Evolutionary conservation across 108 stramenopile species (phyloP), one percentile per base, ranked within the genome.

Genomic region (Fragilariopsis cylindrus): DNA sequence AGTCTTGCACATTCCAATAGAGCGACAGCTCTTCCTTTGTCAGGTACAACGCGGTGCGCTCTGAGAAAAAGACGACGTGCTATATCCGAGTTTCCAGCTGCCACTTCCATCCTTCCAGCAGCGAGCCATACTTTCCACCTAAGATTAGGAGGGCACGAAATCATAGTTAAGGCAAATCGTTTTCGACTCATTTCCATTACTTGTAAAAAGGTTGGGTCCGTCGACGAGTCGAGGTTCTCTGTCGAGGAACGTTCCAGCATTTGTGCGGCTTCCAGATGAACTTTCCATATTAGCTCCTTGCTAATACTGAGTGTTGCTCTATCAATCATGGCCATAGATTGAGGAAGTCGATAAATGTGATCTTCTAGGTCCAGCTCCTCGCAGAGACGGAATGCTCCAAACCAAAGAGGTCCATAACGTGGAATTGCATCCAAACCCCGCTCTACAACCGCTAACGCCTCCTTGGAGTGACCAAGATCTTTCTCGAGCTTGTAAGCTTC

Each of bases 71-170:
- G 88, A 44, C 62, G 70, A 40, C 95, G 82, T 3, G 98, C 97
- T 6, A 46, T 73, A 39, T 82, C 80, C 42, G 82, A 76, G 65
- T 91, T 88, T 4, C 96, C 98, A 19, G 91, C 88, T 15, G 86
- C 87, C 21, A 97, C 85, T 82, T 99, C 98, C 82, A 95, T 97
- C 72, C 96, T 85, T 13, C 97, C 97, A 42, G 95, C 94, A 7
- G 97, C 96, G 45, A 98, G 82, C 97, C 97, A 98, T 49, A 97
- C 90, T 72, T 97, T 97, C 98, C 98, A 98, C 19, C 89, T 77
- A 40, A 98, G 76, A 76, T 97, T 99, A 1, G 77, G 81, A 48
- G 97, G 97, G 65, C 97, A 98, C 4, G 89, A 75, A 47, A 92
- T 68, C 40, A 94, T 87, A 7, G 97, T 93, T 73, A 96, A 85